phyloP scores from a whole-genome alignment of 2,329 filamentous ascomycete genomes.

The Lojkania enalia region DNA sequence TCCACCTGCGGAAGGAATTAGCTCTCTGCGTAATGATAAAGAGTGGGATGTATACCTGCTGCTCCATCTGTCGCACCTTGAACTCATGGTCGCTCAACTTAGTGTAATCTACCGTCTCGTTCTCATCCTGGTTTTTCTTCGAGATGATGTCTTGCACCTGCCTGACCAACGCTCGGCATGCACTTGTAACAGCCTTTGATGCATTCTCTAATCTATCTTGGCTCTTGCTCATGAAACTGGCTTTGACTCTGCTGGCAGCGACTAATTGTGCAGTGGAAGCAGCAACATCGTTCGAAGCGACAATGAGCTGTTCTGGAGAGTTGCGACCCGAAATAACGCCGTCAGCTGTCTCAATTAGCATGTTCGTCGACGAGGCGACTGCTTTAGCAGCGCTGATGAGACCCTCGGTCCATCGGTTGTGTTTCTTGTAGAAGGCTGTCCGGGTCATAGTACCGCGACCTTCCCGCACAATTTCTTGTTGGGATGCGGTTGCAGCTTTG shows the following conservation, averaged over 20 bases:
- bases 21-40: conserved; percentile 1
- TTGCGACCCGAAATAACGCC: conserved; percentile 91
- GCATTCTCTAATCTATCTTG: conserved; percentile 90
- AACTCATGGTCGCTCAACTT: conserved; percentile 93
- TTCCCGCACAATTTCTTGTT: conserved; percentile 94
- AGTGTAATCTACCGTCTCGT: conserved; percentile 80
- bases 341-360: conserved; percentile 95
- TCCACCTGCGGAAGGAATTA: conserved; percentile 68
- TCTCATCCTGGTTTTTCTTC: conserved; percentile 77
- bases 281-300: conserved; percentile 95
- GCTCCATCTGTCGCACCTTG: conserved; percentile 98
- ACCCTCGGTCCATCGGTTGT: conserved; percentile 98
- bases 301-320: conserved; percentile 94
- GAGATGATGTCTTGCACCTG: conserved; percentile 96
- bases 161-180: conserved; percentile 83
- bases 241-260: conserved; percentile 93
- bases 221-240: conserved; percentile 95
- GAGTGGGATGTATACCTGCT: conserved; percentile 71
- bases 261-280: conserved; percentile 96
- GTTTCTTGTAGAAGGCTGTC: conserved; percentile 99
- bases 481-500: conserved; percentile 88
- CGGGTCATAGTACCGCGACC: conserved; percentile 84
- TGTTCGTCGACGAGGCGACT: conserved; percentile 90
- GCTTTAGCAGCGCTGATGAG: conserved; percentile 97
- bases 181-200: conserved; percentile 87